Percentiles rank a stretch among this genome's conserved stretches.
Evolutionary conservation across 2,329 filamentous ascomycete genomes (phyloP).

Genomic region (Metarhizium guizhouense): DNA sequence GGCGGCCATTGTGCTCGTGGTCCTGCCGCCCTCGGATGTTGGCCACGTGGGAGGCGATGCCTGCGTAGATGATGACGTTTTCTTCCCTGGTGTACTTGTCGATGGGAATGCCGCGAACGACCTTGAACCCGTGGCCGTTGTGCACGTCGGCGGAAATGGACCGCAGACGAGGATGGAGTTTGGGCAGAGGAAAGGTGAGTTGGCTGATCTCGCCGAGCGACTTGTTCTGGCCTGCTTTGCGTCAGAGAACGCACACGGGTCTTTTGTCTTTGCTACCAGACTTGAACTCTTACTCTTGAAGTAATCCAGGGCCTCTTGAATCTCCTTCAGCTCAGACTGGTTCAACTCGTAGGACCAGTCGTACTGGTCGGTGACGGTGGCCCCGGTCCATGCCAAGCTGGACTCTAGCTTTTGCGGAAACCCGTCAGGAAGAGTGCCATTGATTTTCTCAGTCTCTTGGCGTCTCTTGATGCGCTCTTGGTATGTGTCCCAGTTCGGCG

Average conservation of each 20-base stretch:
- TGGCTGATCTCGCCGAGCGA: conserved; percentile 29
- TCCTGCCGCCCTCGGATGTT: conserved; percentile 44
- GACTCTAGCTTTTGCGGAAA: conserved; percentile 41
- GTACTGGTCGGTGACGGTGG: conserved; percentile 34
- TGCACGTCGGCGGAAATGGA: conserved; percentile 45
- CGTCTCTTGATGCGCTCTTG: conserved; percentile 37
- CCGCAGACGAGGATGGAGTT: conserved; percentile 39
- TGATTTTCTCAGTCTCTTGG: conserved; percentile 29
- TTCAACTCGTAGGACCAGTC: conserved; percentile 45
- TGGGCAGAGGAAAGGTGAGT: conserved; percentile 47
- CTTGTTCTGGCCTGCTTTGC: conserved; percentile 22
- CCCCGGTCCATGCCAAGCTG: conserved; percentile 49
- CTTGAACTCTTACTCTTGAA: conserved; percentile 22
- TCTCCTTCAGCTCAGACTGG: conserved; percentile 37
- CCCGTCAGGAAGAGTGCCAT: conserved; percentile 33
- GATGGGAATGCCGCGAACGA: conserved; percentile 48
- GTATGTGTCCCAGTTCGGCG: conserved; percentile 45
- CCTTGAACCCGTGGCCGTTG: conserved; percentile 50
- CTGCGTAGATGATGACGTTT: conserved; percentile 50
- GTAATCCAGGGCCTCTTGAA: conserved; percentile 30
- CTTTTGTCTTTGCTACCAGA: neutral
- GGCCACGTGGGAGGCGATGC: conserved; percentile 50
- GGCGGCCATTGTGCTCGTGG: conserved; percentile 31
- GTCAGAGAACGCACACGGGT: neutral
- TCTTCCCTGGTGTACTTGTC: conserved; percentile 44